These are phyloP conservation scores for Colletotrichum simmondsii DNA, from an alignment of 2,329 filamentous ascomycete species.

Conservation along the genomic window DNA sequence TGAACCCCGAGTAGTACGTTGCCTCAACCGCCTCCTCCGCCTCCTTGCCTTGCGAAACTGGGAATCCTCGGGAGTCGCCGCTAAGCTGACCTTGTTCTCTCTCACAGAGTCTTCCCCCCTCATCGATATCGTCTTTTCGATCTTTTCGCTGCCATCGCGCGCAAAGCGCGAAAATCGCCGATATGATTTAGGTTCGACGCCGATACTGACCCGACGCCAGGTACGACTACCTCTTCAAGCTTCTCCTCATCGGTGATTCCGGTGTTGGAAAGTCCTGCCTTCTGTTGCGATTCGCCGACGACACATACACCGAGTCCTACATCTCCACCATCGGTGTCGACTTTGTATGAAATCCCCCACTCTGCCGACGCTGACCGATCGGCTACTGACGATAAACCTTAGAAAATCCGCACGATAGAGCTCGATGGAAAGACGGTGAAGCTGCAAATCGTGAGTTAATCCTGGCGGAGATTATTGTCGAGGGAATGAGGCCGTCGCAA, in stretches of 20 bases:
- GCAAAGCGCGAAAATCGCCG: constrained; percentile 10
- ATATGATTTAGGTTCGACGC: constrained; percentile 3
- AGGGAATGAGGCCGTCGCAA: not conserved
- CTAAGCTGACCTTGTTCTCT: constrained; percentile 36
- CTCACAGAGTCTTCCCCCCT: constrained; percentile 9
- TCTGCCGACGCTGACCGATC: not conserved
- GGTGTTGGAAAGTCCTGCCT: constrained; percentile 99
- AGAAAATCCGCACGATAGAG: constrained; percentile 99
- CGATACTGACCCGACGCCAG: constrained; percentile 59
- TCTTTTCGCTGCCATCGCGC: constrained; percentile 2
- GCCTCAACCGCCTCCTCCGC: constrained; percentile 30
- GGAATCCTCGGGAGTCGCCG: constrained; percentile 15
- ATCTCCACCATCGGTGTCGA: constrained; percentile 99
- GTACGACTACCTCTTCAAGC: constrained; percentile 99
- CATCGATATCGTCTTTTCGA: constrained; percentile 5
- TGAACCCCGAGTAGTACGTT: constrained; percentile 94
- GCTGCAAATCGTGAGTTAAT: constrained; percentile 88
- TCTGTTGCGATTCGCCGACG: constrained; percentile 96
- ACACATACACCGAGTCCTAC: constrained; percentile 99
- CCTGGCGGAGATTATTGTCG: not conserved
- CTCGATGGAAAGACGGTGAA: constrained; percentile 99
- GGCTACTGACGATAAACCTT: constrained; percentile 34
- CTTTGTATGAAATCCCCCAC: constrained; percentile 75
- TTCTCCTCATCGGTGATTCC: constrained; percentile 99
- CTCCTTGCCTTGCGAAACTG: constrained; percentile 2